phyloP scores from a whole-genome alignment of 495 filamentous ascomycete genomes.

The Penicillium maclennaniae region DNA sequence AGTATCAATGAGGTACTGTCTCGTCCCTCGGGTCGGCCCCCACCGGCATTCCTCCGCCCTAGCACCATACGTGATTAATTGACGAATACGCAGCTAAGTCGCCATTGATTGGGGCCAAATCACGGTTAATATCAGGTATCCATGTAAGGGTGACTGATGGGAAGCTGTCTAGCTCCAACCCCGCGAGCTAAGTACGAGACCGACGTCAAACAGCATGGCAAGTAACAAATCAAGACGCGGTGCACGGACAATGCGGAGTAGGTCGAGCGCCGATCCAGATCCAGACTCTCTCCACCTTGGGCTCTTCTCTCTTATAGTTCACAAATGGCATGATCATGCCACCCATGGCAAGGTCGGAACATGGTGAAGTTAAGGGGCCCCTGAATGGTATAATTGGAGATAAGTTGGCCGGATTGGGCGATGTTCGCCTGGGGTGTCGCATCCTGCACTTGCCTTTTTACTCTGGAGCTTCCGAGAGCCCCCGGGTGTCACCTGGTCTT shows the following conservation, averaged over 20 bases:
- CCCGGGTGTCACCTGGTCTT: neutral
- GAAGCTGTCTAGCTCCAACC: neutral
- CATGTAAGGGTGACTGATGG: neutral
- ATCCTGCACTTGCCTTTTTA: neutral
- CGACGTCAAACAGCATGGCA: neutral
- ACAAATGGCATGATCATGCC: neutral
- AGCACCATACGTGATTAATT: neutral
- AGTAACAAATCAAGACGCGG: neutral
- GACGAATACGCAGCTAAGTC: neutral
- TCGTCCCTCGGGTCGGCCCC: neutral
- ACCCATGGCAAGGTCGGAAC: neutral
- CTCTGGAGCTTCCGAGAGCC: neutral
- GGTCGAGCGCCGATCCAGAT: constrained; percentile 5
- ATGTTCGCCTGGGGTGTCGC: constrained; percentile 5
- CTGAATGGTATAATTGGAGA: too few relatives aligned
- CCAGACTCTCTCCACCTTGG: constrained; percentile 2
- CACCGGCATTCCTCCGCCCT: too few relatives aligned
- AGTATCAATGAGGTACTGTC: too few relatives aligned
- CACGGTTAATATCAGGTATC: too few relatives aligned
- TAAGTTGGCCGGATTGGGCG: constrained; percentile 9
- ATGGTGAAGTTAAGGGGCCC: too few relatives aligned
- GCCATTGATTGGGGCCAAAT: too few relatives aligned
- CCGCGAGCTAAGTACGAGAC: neutral
- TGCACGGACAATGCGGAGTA: constrained; percentile 4
- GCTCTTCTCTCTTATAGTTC: neutral